These are phyloP conservation scores for Pharus latifolius DNA, from an alignment of 176 grass and related monocot species.

Conservation along the genomic window DNA sequence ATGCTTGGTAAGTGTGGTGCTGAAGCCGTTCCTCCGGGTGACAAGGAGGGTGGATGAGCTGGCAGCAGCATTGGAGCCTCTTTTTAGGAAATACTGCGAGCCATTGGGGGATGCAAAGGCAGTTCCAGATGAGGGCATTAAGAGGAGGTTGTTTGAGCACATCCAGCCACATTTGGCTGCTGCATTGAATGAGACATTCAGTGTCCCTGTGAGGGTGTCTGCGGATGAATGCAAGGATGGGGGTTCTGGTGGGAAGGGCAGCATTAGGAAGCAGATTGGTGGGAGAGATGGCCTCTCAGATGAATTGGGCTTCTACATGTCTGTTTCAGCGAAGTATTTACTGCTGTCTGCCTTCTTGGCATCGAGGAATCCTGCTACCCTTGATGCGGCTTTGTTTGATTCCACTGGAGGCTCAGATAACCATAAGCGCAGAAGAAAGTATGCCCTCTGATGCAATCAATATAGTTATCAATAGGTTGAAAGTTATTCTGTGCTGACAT, in stretches of 20 bases:
- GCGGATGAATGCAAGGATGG: slow-evolving; percentile 14
- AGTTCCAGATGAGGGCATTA: slow-evolving; percentile 54
- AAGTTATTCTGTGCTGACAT: slow-evolving; percentile 1
- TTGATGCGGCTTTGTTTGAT: slow-evolving; percentile 92
- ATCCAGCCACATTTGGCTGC: slow-evolving; percentile 66
- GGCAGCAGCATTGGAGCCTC: slow-evolving; percentile 37
- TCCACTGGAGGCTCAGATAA: slow-evolving; percentile 66
- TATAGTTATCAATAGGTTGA: not conserved
- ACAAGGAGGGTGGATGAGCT: slow-evolving; percentile 77
- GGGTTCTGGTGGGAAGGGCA: slow-evolving; percentile 24
- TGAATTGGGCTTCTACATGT: slow-evolving; percentile 92
- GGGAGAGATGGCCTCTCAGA: slow-evolving; percentile 22
- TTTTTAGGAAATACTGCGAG: slow-evolving; percentile 84
- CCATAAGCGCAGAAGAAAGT: slow-evolving; percentile 75
- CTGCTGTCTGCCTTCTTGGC: slow-evolving; percentile 86
- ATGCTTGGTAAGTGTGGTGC: slow-evolving; percentile 36
- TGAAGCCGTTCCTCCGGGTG: slow-evolving; percentile 68
- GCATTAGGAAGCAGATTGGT: slow-evolving; percentile 31
- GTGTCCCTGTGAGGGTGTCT: slow-evolving; percentile 40
- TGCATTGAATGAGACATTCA: slow-evolving; percentile 77
- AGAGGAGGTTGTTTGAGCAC: slow-evolving; percentile 65
- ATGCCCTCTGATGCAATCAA: not conserved
- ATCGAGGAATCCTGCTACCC: slow-evolving; percentile 75
- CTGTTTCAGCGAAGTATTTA: slow-evolving; percentile 73
- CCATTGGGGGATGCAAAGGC: slow-evolving; percentile 49